These are phyloP conservation scores for Dothideomycetes sp. DNA, from an alignment of 2,329 filamentous ascomycete species.

Conservation along the genomic window DNA sequence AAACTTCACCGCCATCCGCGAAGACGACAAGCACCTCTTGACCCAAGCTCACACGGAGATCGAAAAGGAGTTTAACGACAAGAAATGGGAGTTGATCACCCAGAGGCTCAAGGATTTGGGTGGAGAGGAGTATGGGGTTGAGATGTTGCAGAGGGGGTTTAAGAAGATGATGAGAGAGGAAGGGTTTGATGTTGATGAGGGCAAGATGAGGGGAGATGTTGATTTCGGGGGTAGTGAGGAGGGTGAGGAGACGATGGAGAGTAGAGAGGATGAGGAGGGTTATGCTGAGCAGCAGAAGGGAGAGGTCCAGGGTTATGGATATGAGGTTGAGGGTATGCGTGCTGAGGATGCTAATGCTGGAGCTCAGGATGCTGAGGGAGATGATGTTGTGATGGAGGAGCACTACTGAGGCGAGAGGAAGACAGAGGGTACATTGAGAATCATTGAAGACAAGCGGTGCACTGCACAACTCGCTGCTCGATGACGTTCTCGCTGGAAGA, in stretches of 20 bases:
- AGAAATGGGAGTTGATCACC: conserved; percentile 33
- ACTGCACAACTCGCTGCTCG: no score
- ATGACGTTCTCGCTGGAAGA: no score
- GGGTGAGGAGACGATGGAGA: background rate
- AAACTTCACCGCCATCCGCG: conserved; percentile 30
- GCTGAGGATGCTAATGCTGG: no score
- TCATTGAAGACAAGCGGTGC: no score
- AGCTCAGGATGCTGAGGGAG: no score
- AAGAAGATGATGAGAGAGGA: conserved; percentile 30
- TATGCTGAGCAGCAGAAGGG: no score
- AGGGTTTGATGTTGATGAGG: conserved; percentile 10
- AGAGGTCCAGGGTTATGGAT: no score
- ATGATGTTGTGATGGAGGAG: no score
- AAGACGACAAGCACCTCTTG: conserved; percentile 28
- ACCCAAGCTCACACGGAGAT: conserved; percentile 31
- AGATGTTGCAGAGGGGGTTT: conserved; percentile 30
- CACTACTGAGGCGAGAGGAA: no score
- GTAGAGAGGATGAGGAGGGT: background rate
- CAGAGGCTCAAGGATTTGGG: conserved; percentile 24
- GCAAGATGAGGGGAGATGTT: background rate
- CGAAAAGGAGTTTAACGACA: conserved; percentile 30
- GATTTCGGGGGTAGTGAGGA: background rate
- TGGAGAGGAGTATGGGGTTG: conserved; percentile 25
- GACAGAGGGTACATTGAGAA: no score
- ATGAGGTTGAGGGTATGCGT: no score